These are phyloP conservation scores for Penicillium paxilli DNA, from an alignment of 495 filamentous ascomycete species.

Conservation along the genomic window DNA sequence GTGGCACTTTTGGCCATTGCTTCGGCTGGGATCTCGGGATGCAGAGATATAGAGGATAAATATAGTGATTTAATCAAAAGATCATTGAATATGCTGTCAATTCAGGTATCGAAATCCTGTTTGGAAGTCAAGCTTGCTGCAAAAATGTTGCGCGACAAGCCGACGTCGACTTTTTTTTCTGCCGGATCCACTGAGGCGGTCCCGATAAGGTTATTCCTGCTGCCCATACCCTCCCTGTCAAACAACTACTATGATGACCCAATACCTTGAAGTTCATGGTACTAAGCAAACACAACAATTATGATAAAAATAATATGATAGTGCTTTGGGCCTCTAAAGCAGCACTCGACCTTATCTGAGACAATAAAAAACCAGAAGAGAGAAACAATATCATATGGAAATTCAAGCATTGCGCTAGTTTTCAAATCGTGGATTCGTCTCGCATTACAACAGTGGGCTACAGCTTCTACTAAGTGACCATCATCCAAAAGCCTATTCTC, in stretches of 20 bases:
- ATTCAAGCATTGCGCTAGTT: no score
- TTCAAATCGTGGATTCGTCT: constrained; percentile 18
- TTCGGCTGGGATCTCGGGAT: neutral
- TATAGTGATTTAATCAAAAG: no score
- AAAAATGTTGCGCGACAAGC: neutral
- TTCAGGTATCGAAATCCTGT: neutral
- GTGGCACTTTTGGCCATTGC: constrained; percentile 19
- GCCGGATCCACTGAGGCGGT: constrained; percentile 7
- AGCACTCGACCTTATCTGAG: no score
- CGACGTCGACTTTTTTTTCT: constrained; percentile 17
- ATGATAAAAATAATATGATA: neutral
- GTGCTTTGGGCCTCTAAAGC: neutral
- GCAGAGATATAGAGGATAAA: neutral
- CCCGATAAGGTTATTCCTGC: constrained; percentile 5
- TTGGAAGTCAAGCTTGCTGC: neutral
- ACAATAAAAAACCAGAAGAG: no score
- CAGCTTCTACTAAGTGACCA: no score
- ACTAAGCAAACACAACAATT: neutral
- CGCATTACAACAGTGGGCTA: no score
- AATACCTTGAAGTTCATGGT: neutral
- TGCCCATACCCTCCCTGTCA: neutral
- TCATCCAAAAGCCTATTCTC: constrained; percentile 12
- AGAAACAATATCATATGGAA: no score
- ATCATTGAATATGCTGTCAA: neutral
- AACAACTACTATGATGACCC: no score